Percentiles rank a stretch among this genome's conserved stretches.
Evolutionary conservation across 2,329 filamentous ascomycete species (phyloP).

Genomic region (Periconia macrospinosa): DNA sequence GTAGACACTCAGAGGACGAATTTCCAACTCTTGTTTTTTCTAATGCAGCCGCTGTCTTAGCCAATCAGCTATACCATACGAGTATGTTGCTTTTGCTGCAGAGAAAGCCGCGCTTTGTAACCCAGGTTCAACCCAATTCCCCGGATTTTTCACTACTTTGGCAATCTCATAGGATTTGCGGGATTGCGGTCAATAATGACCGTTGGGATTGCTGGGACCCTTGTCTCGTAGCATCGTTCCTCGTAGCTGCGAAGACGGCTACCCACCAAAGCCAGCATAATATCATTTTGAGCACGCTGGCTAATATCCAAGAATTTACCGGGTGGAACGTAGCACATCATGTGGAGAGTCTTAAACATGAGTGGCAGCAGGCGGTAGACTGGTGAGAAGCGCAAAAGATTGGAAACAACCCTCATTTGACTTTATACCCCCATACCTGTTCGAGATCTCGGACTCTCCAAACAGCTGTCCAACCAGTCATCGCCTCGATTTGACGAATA

Average conservation of each 20-base stretch:
- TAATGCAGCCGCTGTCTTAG: constrained; percentile 47
- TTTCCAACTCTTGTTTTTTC: constrained; percentile 52
- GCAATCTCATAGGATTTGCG: constrained; percentile 55
- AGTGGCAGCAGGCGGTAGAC: constrained; percentile 23
- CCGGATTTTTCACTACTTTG: constrained; percentile 49
- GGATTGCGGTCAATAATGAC: constrained; percentile 54
- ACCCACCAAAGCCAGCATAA: constrained; percentile 54
- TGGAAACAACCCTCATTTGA: constrained; percentile 11
- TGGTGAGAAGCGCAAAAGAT: constrained; percentile 12
- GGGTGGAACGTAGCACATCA: constrained; percentile 43
- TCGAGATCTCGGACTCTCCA: constrained; percentile 60
- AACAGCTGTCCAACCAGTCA: constrained; percentile 57
- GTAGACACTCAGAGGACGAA: constrained; percentile 20
- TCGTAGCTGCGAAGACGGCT: constrained; percentile 50
- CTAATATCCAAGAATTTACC: constrained; percentile 44
- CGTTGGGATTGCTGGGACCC: constrained; percentile 52
- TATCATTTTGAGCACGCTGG: constrained; percentile 45
- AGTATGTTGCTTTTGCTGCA: constrained; percentile 57
- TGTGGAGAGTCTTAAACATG: constrained; percentile 14
- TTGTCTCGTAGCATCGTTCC: constrained; percentile 51
- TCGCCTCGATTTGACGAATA: constrained; percentile 54
- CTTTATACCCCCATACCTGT: constrained; percentile 31
- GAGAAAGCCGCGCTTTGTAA: constrained; percentile 51
- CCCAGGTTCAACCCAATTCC: constrained; percentile 33
- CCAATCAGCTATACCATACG: constrained; percentile 61